phyloP scores from a whole-genome alignment of 169 alveolate species.

The Babesia divergens region DNA sequence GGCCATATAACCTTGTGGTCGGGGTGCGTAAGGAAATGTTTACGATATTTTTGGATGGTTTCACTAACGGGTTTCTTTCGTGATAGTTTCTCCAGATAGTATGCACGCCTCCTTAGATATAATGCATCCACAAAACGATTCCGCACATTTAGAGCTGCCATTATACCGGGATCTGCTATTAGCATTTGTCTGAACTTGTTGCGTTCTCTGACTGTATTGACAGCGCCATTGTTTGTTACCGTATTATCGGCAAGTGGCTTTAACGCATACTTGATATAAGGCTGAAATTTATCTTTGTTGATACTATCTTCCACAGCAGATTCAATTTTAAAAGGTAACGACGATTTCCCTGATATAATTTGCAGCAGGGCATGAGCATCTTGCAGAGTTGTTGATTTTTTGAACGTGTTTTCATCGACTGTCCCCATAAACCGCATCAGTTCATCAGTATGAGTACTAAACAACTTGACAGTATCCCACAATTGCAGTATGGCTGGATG shows the following conservation, averaged over 20 bases:
- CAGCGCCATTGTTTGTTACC: neutral
- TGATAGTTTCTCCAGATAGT: constrained; percentile 69
- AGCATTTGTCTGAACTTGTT: constrained; percentile 17
- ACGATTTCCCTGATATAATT: constrained; percentile 9
- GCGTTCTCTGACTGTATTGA: neutral
- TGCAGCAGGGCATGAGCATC: constrained; percentile 38
- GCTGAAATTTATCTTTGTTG: constrained; percentile 4
- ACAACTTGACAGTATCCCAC: constrained; percentile 49
- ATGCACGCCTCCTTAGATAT: constrained; percentile 73
- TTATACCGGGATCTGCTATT: neutral
- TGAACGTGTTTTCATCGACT: constrained; percentile 35
- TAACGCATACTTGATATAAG: constrained; percentile 33
- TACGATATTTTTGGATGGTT: constrained; percentile 67
- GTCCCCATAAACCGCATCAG: constrained; percentile 19
- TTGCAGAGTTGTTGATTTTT: constrained; percentile 39
- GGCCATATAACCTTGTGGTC: constrained; percentile 78
- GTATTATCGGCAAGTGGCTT: constrained; percentile 4
- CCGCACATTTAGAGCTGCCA: constrained; percentile 36
- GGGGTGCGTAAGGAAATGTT: constrained; percentile 73
- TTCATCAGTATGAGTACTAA: constrained; percentile 2
- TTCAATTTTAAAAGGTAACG: neutral
- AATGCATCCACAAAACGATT: constrained; percentile 73
- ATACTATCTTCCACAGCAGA: neutral
- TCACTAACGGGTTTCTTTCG: constrained; percentile 72
- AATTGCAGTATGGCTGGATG: constrained; percentile 39